These are phyloP conservation scores for Globisporangium spinosum DNA, from an alignment of 352 stramenopile species.

Conservation along the genomic window DNA sequence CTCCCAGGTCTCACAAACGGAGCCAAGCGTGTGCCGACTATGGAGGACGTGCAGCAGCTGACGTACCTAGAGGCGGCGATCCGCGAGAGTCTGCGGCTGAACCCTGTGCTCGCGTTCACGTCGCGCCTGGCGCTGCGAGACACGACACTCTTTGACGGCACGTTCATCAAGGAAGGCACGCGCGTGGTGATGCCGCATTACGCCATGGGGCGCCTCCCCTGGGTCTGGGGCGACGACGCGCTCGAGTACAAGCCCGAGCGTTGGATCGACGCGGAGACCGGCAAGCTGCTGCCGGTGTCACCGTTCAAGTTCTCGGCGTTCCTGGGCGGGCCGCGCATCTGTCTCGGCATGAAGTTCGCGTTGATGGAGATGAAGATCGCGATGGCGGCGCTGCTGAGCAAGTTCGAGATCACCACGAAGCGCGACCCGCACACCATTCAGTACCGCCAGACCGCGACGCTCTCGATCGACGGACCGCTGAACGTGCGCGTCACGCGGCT, in stretches of 20 bases:
- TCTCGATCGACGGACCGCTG: slow-evolving; percentile 36
- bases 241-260: slow-evolving; percentile 63
- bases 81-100: slow-evolving; percentile 41
- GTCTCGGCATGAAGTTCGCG: slow-evolving; percentile 62
- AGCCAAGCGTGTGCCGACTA: slow-evolving; percentile 15
- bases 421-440: slow-evolving; percentile 38
- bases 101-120: slow-evolving; percentile 56
- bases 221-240: slow-evolving; percentile 61
- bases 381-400: slow-evolving; percentile 45
- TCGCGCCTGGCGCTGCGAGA: slow-evolving; percentile 46
- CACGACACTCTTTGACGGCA: slow-evolving; percentile 64
- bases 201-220: slow-evolving; percentile 46
- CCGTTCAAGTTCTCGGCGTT: slow-evolving; percentile 70
- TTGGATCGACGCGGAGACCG: slow-evolving; percentile 44
- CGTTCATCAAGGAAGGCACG: slow-evolving; percentile 48
- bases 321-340: slow-evolving; percentile 58
- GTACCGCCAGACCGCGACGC: slow-evolving; percentile 41
- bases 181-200: slow-evolving; percentile 64
- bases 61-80: slow-evolving; percentile 44
- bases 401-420: slow-evolving; percentile 35
- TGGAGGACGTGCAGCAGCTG: slow-evolving; percentile 35
- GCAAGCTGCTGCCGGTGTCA: slow-evolving; percentile 42
- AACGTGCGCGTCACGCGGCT: slow-evolving; percentile 11
- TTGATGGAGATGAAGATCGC: slow-evolving; percentile 63
- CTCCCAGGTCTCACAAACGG: neutral